A percentile compares a stretch with the other conserved stretches of the same genome.
Evolutionary conservation across 345 rosid genomes (phyloP).

Genomic region (Camelina sativa): DNA sequence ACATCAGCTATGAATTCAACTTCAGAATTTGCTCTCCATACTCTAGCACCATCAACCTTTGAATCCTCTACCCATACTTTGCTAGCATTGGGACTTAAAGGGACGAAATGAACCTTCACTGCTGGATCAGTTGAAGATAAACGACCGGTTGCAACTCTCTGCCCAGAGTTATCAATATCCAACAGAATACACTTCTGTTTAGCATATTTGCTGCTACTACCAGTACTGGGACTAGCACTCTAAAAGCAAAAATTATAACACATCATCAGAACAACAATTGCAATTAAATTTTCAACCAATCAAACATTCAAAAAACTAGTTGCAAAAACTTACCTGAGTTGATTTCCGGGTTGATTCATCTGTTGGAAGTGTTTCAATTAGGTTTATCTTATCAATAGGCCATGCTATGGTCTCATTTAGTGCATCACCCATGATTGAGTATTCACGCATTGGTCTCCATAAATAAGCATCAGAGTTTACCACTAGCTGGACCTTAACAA

Average conservation of each 20-base stretch:
- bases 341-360: neutral
- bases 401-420: neutral
- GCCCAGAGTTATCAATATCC: neutral
- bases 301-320: neutral
- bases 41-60: neutral
- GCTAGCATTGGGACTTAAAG: neutral
- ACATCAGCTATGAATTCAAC: neutral
- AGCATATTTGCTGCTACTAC: neutral
- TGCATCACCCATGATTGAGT: neutral
- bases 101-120: neutral
- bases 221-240: slow-evolving; percentile 2
- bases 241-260: neutral
- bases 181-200: neutral
- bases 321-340: neutral
- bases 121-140: neutral
- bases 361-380: neutral
- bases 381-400: neutral
- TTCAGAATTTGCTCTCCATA: neutral
- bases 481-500: neutral
- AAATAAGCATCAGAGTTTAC: neutral
- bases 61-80: neutral
- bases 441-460: neutral
- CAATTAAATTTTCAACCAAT: neutral
- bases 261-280: neutral
- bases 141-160: neutral